Evolutionary conservation across 75 land plant genomes (phyloP), one percentile per base, ranked within the genome.

Genomic region (Selaginella moellendorffii): DNA sequence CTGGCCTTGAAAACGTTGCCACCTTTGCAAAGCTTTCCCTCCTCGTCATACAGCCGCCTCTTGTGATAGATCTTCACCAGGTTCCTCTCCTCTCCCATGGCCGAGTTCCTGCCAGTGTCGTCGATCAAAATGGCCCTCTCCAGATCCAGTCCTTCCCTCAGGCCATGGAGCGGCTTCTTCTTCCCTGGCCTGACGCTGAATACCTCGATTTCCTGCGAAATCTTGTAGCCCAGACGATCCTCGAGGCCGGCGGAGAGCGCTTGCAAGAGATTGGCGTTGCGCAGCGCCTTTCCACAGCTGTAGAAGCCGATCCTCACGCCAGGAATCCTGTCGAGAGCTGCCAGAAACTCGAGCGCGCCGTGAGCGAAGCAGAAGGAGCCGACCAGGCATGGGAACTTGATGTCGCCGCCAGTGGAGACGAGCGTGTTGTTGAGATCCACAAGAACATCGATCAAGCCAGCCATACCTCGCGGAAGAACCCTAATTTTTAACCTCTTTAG

Each of bases 261-360:
- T n/a, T n/a, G n/a, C n/a, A n/a, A n/a, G n/a, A n/a, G n/a, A n/a
- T n/a, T n/a, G n/a, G n/a, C n/a, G n/a, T n/a, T n/a, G n/a, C n/a
- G n/a, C n/a, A n/a, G n/a, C n/a, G n/a, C n/a, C n/a, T n/a, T n/a
- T n/a, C n/a, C n/a, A n/a, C n/a, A n/a, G n/a, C n/a, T n/a, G n/a
- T n/a, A n/a, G n/a, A n/a, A n/a, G n/a, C n/a, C n/a, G n/a, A n/a
- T n/a, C 8, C 59, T 9, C 19, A 18, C 59, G 59, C 2, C 59
- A 2, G 14, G 2, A 18, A 18, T 18, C 19, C 59, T 54, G 59
- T 54, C 59, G 19, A n/a, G n/a, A n/a, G n/a, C n/a, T n/a, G n/a
- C n/a, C n/a, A n/a, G n/a, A n/a, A n/a, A n/a, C n/a, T n/a, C 59
- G 59, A 54, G 59, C 23, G 59, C 59, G 2, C 59, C 59, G 23